Percentiles rank a stretch among this genome's conserved stretches.
phyloP scores from a whole-genome alignment of 2,329 filamentous ascomycete genomes.

The Colletotrichum siamense region DNA sequence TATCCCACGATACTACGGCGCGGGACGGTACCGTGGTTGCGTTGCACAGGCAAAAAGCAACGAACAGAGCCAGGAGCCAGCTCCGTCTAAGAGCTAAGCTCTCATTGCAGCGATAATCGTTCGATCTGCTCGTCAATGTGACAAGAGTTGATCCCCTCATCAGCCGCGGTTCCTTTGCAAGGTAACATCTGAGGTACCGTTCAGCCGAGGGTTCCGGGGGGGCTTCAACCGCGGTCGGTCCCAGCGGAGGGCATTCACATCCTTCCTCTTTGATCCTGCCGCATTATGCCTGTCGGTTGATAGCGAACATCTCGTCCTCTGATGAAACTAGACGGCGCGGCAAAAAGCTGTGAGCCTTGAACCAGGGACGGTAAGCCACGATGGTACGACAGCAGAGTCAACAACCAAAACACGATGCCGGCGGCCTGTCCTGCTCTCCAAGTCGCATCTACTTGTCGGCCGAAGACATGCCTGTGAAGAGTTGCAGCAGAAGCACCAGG shows the following conservation, averaged over 20 bases:
- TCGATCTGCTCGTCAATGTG: not conserved
- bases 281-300: not conserved
- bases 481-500: not conserved
- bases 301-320: not conserved
- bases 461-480: not conserved
- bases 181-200: not conserved
- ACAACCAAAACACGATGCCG: not conserved
- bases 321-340: not conserved
- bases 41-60: not conserved
- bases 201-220: not conserved
- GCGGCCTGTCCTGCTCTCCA: not conserved
- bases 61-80: not conserved
- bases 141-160: not conserved
- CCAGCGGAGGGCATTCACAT: not conserved
- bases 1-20: not conserved
- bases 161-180: not conserved
- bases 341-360: not conserved
- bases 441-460: not conserved
- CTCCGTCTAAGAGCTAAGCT: not conserved
- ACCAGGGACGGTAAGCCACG: not conserved
- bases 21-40: not conserved
- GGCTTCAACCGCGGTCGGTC: not conserved
- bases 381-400: not conserved
- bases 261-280: not conserved
- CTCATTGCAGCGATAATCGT: not conserved